phyloP scores from a whole-genome alignment of 257 asterid species.

The Datura wrightii region DNA sequence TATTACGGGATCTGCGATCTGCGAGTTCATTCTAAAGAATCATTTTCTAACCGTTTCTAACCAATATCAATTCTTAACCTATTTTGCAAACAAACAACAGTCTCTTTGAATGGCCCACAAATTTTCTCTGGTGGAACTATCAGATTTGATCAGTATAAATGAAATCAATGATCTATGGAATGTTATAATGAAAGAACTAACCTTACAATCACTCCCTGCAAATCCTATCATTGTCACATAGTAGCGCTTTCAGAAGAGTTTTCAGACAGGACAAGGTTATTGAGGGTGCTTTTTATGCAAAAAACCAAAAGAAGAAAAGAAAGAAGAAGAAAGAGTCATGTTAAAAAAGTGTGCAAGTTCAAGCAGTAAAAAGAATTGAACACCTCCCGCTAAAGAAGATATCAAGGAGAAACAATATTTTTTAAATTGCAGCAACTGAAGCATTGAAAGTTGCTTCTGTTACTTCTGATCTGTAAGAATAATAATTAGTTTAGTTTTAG shows the following conservation, averaged over 20 bases:
- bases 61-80: not conserved
- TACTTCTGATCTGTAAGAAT: not conserved
- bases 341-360: too few species aligned
- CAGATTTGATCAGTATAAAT: too few species aligned
- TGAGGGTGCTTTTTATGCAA: too few species aligned
- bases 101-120: not conserved
- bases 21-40: not conserved
- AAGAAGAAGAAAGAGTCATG: too few species aligned
- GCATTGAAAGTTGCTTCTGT: not conserved
- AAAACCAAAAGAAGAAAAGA: too few species aligned
- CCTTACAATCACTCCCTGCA: not conserved
- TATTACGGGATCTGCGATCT: not conserved
- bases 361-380: not conserved
- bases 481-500: not conserved
- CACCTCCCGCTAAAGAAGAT: not conserved
- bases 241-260: not conserved
- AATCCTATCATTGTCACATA: not conserved
- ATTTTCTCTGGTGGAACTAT: too few species aligned
- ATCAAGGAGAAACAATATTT: not conserved
- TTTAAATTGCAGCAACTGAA: not conserved
- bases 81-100: not conserved
- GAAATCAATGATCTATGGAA: not conserved
- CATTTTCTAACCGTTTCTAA: not conserved
- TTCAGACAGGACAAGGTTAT: too few species aligned
- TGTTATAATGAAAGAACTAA: not conserved